Evolutionary conservation across 2,329 filamentous ascomycete genomes (phyloP), one percentile per base, ranked within the genome.

Genomic region (Phoma sp.): DNA sequence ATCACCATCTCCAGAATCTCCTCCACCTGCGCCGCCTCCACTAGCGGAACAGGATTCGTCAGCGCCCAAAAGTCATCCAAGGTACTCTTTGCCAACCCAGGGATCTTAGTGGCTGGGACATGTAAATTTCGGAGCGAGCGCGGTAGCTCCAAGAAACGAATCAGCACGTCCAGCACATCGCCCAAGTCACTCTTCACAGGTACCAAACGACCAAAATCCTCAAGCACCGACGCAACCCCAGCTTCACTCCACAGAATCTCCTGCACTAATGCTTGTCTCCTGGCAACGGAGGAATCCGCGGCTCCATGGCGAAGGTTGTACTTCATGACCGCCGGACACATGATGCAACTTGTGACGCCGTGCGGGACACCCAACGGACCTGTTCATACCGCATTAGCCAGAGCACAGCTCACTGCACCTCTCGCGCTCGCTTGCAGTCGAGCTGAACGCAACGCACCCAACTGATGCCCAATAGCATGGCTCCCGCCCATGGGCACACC

Each of bases 401-500:
- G 14, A 18, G 18, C 18, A 18, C 23, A 40, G 23, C 23, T 4
- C 3, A 11, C 23, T 9, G 7, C 7, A 4, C 11, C 22, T 25
- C 9, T 40, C n/a, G 18, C 23, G 8, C 8, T 9, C 9, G 6
- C 7, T 4, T 18, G 18, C 18, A 18, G 18, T 18, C 18, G 18
- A 32, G 4, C 2, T 0, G 4, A 7, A 32, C 3, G 2, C n/a
- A 32, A 42, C 40, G 7, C n/a, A 42, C 40, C 45, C 9, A 47
- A 14, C 27, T 47, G 45, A 25, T 47, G 45, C 7, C 45, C 45
- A 25, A 47, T 25, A 5, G 45, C 45, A 18, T 47, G 45, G 11
- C 45, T 47, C 18, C 25, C 45, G 11, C 45, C 45, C 45, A 47
- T 47, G 7, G 45, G 45, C 14, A 47, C 36, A 1, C 45, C 45